Evolutionary conservation across 495 filamentous ascomycete species (phyloP), one percentile per base, ranked within the genome.

Genomic region (Neurospora sp.): DNA sequence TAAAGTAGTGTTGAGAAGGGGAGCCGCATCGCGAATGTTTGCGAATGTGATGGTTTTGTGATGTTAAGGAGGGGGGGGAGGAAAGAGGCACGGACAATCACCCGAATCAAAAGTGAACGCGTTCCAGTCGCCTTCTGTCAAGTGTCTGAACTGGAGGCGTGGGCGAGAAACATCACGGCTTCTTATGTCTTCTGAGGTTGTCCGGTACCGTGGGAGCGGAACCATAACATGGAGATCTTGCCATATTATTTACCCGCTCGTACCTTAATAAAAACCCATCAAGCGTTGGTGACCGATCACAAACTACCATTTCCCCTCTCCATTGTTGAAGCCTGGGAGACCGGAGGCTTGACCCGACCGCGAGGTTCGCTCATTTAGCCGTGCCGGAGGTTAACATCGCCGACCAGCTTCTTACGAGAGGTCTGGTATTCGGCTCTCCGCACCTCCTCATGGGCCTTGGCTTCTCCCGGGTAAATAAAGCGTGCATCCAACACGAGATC

Each of bases 21-120:
- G 11, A 75, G 42, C 72, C 74, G 72, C 74, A 77, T 77, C 1
- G 16, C 71, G 71, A 71, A 23, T 46, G 66, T 38, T 1, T 46
- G 6, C 38, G 31, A 31, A 5, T 20, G 10, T 41, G 11, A 31
- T 18, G 39, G 60, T 66, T 18, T 23, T 14, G 37, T 70, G 18
- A 46, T 46, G 18, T n/a, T 46, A 7, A 39, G 10, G 23, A 74
- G 31, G 14, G 23, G 23, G 12, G 49, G 39, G 70, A 39, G 62
- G 70, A 38, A 41, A 46, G 31, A 70, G 12, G 18, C 18, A 18
- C 20, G 27, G 27, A 66, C 14, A 72, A 27, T 16, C 6, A 18
- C 54, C 23, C 54, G 6, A 27, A 35, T 27, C 23, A 16, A 16
- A 18, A 35, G 12, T 16, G 5, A 62, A 35, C 12, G 23, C 12